Evolutionary conservation across 768 basidiomycete species (phyloP), one percentile per base, ranked within the genome.

Genomic region (Kwoniella shandongensis): DNA sequence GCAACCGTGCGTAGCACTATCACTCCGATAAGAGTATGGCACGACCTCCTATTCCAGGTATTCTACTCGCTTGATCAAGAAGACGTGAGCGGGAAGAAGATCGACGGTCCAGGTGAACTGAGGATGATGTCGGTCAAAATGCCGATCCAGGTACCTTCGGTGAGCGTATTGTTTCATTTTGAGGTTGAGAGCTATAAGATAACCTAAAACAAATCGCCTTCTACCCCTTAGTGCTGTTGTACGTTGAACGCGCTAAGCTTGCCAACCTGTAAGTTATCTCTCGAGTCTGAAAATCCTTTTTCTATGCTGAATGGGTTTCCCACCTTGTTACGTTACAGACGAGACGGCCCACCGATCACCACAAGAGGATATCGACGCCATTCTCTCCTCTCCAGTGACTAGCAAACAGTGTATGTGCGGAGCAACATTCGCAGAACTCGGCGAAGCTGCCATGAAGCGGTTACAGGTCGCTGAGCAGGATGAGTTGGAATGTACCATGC

Each of bases 21-120:
- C 46, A 74, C 74, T n/a, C 74, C 74, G 4, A 73, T 76, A 20
- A 48, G 68, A 22, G 74, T 76, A 25, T 57, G 50, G 5, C 72
- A 76, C 45, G 62, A 69, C 17, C 46, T 74, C 35, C 27, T 48
- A 4, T 47, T 76, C 1, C 68, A 76, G 30, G 60, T 76, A 17
- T 72, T 70, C 52, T 76, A 72, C 51, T 72, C 74, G 12, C 54
- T 76, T 4, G 59, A 76, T 8, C 72, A 70, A 4, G 57, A 68
- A 39, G 50, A 44, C 25, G 61, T 70, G 1, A 23, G 36, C 11
- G 70, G 69, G 3, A 30, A 44, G 17, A 59, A 65, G 2, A 47
- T 72, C 1, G 41, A 67, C 20, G 66, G 67, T 44, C 72, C 74
- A 11, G 74, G 74, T 20, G 72, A 74, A 47, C 53, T 74, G 38